These are phyloP conservation scores for Blastomyces percursus DNA, from an alignment of 2,329 filamentous ascomycete species.

Conservation along the genomic window DNA sequence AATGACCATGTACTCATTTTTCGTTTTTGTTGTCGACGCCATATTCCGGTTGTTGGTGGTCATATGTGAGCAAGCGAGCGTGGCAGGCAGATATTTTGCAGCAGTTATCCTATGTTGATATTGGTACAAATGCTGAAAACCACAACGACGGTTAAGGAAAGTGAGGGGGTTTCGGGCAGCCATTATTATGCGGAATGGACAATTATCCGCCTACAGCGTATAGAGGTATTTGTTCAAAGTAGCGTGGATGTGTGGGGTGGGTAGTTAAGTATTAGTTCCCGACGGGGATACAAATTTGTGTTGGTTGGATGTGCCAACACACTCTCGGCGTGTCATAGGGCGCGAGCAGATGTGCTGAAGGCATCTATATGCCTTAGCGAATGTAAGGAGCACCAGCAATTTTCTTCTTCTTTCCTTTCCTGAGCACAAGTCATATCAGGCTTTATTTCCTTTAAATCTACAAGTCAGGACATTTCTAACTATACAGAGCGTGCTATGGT, in stretches of 20 bases:
- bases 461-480: neutral
- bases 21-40: slow-evolving; percentile 22
- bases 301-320: neutral
- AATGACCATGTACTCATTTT: slow-evolving; percentile 58
- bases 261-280: neutral
- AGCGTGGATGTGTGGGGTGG: neutral
- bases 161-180: neutral
- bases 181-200: neutral
- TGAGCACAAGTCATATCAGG: neutral
- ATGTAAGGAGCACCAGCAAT: no score
- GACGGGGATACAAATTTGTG: neutral
- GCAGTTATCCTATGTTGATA: neutral
- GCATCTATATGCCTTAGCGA: no score
- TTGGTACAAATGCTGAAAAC: neutral
- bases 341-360: neutral
- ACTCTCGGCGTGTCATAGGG: neutral
- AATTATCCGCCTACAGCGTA: neutral
- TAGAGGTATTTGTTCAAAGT: no score
- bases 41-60: slow-evolving; percentile 1
- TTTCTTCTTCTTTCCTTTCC: neutral
- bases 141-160: neutral
- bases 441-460: neutral
- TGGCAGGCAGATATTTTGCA: neutral
- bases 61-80: neutral
- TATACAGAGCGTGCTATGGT: no score